Conservation (phyloP, 164 flowering plant genomes). For the Chloranthus sessilifolius region DNA sequence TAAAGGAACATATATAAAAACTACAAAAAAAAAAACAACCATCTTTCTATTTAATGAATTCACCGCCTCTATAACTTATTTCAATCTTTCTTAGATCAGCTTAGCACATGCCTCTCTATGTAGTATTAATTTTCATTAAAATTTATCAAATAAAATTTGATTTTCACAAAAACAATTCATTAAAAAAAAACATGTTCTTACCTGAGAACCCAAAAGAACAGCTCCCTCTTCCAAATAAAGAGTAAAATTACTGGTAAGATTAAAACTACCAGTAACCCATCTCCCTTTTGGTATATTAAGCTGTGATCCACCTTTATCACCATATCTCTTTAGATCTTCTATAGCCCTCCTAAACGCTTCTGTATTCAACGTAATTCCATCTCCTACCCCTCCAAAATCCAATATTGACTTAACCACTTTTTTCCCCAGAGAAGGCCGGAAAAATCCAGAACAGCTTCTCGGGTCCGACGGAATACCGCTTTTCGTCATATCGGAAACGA, state of each 20-base stretch:
- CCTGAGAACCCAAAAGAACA: constrained; percentile 88
- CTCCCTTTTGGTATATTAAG: constrained; percentile 68
- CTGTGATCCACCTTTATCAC: constrained; percentile 58
- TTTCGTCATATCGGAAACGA: constrained; percentile 8
- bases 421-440: constrained; percentile 23
- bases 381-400: constrained; percentile 93
- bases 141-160: too few relatives aligned
- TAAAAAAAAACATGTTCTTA: too few relatives aligned
- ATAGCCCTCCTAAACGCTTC: constrained; percentile 69
- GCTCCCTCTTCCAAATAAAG: constrained; percentile 87
- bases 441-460: constrained; percentile 42
- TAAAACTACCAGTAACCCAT: constrained; percentile 90
- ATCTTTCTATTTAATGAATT: too few relatives aligned
- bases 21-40: too few relatives aligned
- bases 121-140: too few relatives aligned
- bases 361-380: constrained; percentile 78
- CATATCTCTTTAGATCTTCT: constrained; percentile 33
- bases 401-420: constrained; percentile 44
- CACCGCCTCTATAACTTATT: too few relatives aligned
- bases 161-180: too few relatives aligned
- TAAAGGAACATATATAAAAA: too few relatives aligned
- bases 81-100: too few relatives aligned
- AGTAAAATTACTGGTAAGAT: constrained; percentile 93
- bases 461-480: neutral
- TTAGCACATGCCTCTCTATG: too few relatives aligned